A percentile compares a stretch with the other conserved stretches of the same genome.
Conservation (phyloP, 2,329 filamentous ascomycete species). For the Botryotinia globosa region DNA sequence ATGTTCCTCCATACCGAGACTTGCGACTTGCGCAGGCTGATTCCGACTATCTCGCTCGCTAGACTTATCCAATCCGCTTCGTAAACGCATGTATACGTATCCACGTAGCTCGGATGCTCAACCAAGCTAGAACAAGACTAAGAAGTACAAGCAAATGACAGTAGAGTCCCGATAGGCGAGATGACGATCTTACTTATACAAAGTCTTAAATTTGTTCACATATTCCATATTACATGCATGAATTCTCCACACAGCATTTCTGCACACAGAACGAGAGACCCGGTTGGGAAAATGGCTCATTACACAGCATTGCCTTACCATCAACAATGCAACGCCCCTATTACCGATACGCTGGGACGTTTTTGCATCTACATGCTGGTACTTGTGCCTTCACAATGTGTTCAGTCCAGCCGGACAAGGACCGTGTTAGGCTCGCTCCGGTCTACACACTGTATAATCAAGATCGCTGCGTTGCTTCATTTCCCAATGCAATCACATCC, state of each 20-base stretch:
- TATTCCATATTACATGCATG: background rate
- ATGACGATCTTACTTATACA: conserved; percentile 10
- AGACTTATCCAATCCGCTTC: conserved; percentile 20
- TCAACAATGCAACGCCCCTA: background rate
- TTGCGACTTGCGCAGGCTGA: background rate
- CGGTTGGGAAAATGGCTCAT: background rate
- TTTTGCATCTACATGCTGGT: background rate
- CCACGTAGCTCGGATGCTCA: background rate
- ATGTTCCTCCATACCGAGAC: conserved; percentile 8
- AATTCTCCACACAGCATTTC: background rate
- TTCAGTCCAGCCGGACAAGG: conserved; percentile 8
- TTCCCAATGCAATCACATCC: background rate
- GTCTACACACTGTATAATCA: background rate
- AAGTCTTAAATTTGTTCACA: background rate
- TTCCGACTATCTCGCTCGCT: background rate
- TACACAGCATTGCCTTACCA: background rate
- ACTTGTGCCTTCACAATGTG: background rate
- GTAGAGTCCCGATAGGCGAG: background rate
- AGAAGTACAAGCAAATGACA: background rate
- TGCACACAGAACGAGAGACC: background rate
- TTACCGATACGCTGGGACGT: background rate
- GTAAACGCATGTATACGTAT: conserved; percentile 22
- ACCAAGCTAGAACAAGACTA: background rate
- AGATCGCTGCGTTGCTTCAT: background rate
- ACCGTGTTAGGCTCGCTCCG: background rate